These are phyloP conservation scores for Symbiodinium pilosum DNA, from an alignment of 73 alveolate genomes.

Conservation along the genomic window DNA sequence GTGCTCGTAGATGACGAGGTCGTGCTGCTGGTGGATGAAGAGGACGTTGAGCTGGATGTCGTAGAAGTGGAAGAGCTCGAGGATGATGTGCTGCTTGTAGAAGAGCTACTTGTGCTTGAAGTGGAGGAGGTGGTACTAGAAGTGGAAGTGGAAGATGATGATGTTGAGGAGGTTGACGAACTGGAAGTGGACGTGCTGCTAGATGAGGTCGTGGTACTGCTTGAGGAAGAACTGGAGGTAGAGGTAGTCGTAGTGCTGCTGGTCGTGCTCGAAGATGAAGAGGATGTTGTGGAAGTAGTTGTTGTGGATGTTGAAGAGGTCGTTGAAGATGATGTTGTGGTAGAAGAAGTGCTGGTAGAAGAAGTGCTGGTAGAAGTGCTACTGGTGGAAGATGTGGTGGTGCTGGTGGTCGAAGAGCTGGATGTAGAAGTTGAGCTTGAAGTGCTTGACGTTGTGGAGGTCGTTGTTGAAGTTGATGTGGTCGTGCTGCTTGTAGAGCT, in stretches of 20 bases:
- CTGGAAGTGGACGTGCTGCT: background rate
- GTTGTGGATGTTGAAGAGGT: background rate
- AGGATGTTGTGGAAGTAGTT: background rate
- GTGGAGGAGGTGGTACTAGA: background rate
- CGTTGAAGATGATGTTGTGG: background rate
- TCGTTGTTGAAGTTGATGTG: background rate
- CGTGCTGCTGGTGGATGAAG: constrained; percentile 23
- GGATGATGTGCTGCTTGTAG: background rate
- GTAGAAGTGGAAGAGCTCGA: background rate
- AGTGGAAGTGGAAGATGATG: constrained; percentile 13
- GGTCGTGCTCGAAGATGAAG: background rate
- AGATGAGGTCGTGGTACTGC: background rate
- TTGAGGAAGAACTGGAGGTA: background rate
- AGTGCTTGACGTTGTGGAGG: background rate
- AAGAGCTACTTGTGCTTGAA: background rate
- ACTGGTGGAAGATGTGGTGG: background rate
- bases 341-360: background rate
- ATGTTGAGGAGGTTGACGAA: background rate
- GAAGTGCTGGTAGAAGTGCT: background rate
- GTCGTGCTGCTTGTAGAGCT: constrained; percentile 4
- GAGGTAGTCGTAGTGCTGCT: background rate
- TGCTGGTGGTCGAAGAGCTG: background rate
- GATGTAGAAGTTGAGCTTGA: background rate
- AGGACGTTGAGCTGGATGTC: background rate
- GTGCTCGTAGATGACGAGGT: background rate